phyloP scores from a whole-genome alignment of 1,139 yeast species.

The Hansenula anomala region DNA sequence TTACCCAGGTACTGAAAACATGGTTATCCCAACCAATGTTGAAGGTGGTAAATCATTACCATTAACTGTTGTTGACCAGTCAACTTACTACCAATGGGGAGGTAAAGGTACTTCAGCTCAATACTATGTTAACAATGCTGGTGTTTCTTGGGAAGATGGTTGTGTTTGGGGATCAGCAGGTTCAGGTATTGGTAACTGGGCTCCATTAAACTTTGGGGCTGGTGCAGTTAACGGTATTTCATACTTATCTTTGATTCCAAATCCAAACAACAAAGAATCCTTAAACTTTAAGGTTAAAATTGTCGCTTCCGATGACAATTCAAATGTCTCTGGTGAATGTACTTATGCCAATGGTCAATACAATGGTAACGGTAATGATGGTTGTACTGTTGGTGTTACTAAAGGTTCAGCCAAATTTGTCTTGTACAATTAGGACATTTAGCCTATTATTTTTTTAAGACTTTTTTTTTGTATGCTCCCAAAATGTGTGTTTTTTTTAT shows the following conservation, averaged over 20 bases:
- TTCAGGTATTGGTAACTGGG: slow-evolving; percentile 93
- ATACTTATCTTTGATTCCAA: slow-evolving; percentile 89
- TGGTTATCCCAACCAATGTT: slow-evolving; percentile 89
- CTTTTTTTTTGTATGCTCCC: too few species aligned
- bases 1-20: slow-evolving; percentile 98
- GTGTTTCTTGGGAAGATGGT: slow-evolving; percentile 83
- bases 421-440: slow-evolving; percentile 61
- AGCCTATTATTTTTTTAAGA: slow-evolving; percentile 28
- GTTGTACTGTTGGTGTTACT: slow-evolving; percentile 92
- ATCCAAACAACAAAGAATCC: slow-evolving; percentile 77
- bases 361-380: slow-evolving; percentile 66
- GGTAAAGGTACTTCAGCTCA: slow-evolving; percentile 88
- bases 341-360: slow-evolving; percentile 73
- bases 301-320: slow-evolving; percentile 64
- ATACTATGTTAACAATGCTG: slow-evolving; percentile 95
- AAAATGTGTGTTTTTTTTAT: too few species aligned
- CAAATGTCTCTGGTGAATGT: slow-evolving; percentile 71
- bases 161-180: slow-evolving; percentile 88
- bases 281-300: slow-evolving; percentile 87
- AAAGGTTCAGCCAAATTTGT: slow-evolving; percentile 62
- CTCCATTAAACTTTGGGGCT: slow-evolving; percentile 93
- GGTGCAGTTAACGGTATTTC: slow-evolving; percentile 77
- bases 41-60: slow-evolving; percentile 61
- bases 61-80: slow-evolving; percentile 75
- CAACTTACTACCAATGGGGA: slow-evolving; percentile 73